Base-by-base conservation (phyloP, 768 basidiomycete species). In the Stropharia rugosoannulata region DNA sequence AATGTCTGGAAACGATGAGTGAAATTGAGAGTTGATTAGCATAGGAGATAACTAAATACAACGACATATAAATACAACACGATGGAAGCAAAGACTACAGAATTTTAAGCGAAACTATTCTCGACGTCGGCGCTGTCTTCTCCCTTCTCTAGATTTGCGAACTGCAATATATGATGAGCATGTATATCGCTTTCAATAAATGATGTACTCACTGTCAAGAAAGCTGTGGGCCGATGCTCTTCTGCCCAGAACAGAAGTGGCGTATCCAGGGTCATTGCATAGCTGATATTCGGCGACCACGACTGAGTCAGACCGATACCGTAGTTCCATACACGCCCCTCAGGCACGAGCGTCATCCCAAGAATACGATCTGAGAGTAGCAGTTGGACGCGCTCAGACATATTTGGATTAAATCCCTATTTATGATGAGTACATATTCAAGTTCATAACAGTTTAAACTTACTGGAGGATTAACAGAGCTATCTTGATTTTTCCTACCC, bases 321-420 rank as follows among this genome's bases (percentile, higher is more conserved):
- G 66, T 97, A 98, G 71, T 97, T 97, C 97, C 97, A 98, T 35
- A 97, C 86, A 53, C 86, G 86, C 61, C 96, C 97, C 70, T 90
- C 95, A 1, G 92, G 95, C 15, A 96, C 93, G 7, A 98, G 76
- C 0, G 94, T 96, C 86, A 95, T 95, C 19, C 95, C 97, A 13
- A 98, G 81, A 61, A 99, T 87, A 59, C 96, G 90, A 67, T 99
- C 97, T 15, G 95, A 98, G 19, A 98, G 77, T 55, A 98, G 78
- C 32, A 98, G 79, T 70, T 93, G 91, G 19, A 97, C 94, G 19
- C 94, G 87, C 69, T 96, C 95, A 1, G 94, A 96, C 96, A 98
- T 98, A 62, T 91, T 92, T n/a, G 95, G 93, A 72, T 96, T 98
- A 78, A 96, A 99, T 40, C 96, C 94, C 76, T 86, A 63, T 38